These are phyloP conservation scores for Botrytis paeoniae DNA, from an alignment of 2,329 filamentous ascomycete genomes.

Conservation along the genomic window DNA sequence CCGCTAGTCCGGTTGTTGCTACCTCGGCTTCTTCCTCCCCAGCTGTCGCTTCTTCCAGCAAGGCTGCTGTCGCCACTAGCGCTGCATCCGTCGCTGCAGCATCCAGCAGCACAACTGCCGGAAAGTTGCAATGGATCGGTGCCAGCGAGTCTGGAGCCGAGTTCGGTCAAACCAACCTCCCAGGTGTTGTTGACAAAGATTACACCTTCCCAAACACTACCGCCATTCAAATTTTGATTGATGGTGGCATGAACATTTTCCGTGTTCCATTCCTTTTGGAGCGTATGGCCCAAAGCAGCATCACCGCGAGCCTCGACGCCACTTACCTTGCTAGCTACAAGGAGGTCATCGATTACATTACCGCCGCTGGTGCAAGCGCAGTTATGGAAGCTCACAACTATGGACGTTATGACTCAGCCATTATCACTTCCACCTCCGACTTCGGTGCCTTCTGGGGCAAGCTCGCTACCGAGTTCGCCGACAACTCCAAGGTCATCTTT, in stretches of 20 bases:
- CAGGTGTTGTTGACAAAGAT: conserved; percentile 54
- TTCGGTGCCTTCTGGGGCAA: conserved; percentile 45
- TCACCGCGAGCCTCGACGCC: conserved; percentile 46
- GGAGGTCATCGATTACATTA: conserved; percentile 47
- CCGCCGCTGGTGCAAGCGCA: conserved; percentile 46
- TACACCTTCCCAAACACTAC: conserved; percentile 56
- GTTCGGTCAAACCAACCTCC: conserved; percentile 55
- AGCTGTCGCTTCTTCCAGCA: not conserved
- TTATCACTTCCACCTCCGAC: conserved; percentile 39
- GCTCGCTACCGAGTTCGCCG: conserved; percentile 40
- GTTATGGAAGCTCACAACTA: conserved; percentile 51
- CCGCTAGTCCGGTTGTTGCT: not conserved
- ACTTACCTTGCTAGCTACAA: conserved; percentile 45
- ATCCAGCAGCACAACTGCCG: not conserved
- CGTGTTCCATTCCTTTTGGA: conserved; percentile 50
- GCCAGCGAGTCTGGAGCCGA: conserved; percentile 55
- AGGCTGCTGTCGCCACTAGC: not conserved
- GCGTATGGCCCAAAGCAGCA: conserved; percentile 48
- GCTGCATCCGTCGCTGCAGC: not conserved
- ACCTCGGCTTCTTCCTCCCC: not conserved
- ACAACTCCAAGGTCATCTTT: conserved; percentile 41
- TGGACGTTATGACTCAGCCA: conserved; percentile 46
- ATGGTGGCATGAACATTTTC: conserved; percentile 21
- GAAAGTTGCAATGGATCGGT: conserved; percentile 27
- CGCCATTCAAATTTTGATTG: conserved; percentile 17